These are phyloP conservation scores for Coemansia sp. DNA, from an alignment of 192 early-diverging fungal species.

Conservation along the genomic window DNA sequence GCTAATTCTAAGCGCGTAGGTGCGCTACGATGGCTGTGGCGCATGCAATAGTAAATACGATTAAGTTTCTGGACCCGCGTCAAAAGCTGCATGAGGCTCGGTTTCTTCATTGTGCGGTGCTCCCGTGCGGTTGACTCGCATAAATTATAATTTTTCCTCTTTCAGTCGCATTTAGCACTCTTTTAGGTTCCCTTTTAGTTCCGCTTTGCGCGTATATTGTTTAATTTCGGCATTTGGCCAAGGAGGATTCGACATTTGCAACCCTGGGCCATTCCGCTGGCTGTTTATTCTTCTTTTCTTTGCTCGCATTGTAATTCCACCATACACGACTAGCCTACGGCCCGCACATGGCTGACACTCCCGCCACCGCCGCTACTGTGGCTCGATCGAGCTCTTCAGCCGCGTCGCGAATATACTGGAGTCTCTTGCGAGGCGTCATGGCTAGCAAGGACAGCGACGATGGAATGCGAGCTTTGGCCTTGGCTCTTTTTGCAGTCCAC, in stretches of 20 bases:
- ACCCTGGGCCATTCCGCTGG: background rate
- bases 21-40: background rate
- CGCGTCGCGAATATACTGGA: background rate
- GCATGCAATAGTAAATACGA: background rate
- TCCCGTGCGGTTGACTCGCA: background rate
- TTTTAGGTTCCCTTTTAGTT: background rate
- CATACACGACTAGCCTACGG: background rate
- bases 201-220: background rate
- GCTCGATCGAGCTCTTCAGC: slow-evolving; percentile 4
- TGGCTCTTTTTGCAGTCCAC: background rate
- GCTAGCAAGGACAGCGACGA: background rate
- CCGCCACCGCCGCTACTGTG: slow-evolving; percentile 4
- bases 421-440: slow-evolving; percentile 2
- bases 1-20: background rate
- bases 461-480: background rate
- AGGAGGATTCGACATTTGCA: background rate
- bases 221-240: background rate
- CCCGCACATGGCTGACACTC: slow-evolving; percentile 1
- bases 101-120: background rate
- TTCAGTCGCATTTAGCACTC: background rate
- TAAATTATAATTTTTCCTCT: background rate
- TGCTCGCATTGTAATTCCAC: background rate
- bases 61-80: background rate
- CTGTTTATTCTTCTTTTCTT: background rate
- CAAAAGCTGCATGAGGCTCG: background rate